phyloP scores from a whole-genome alignment of 441 rosid genomes.

The Iberis amara region DNA sequence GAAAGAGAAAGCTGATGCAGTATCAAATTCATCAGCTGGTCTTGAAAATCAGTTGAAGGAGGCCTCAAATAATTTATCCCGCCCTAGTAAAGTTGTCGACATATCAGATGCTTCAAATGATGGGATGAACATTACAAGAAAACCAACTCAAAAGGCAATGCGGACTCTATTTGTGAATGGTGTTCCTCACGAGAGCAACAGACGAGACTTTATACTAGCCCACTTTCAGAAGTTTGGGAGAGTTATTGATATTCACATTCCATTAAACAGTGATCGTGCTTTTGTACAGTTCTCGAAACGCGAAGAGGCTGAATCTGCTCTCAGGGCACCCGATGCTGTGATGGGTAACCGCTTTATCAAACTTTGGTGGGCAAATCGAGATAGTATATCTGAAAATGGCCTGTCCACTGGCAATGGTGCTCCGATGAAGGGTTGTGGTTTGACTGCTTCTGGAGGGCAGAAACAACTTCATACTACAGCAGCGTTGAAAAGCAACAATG shows the following conservation, averaged over 20 bases:
- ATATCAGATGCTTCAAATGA: constrained; percentile 42
- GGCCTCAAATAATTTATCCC: constrained; percentile 37
- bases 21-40: constrained; percentile 37
- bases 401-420: constrained; percentile 36
- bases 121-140: constrained; percentile 39
- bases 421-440: constrained; percentile 39
- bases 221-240: constrained; percentile 92
- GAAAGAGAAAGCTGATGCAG: constrained; percentile 54
- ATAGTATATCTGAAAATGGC: constrained; percentile 67
- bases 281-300: constrained; percentile 92
- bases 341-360: constrained; percentile 99
- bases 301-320: constrained; percentile 98
- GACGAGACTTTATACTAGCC: constrained; percentile 70
- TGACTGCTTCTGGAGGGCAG: constrained; percentile 38
- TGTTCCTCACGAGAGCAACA: constrained; percentile 77
- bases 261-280: constrained; percentile 74
- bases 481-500: constrained; percentile 53
- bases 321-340: constrained; percentile 96
- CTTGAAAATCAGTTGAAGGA: constrained; percentile 52
- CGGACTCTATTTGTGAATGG: constrained; percentile 85
- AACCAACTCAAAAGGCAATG: constrained; percentile 73
- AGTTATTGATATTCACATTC: constrained; percentile 85
- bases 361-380: constrained; percentile 99
- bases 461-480: constrained; percentile 36
- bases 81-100: constrained; percentile 47